Percentiles rank a stretch among this genome's conserved stretches.
phyloP scores from a whole-genome alignment of 1,139 yeast species.

The Protomyces inouyei region DNA sequence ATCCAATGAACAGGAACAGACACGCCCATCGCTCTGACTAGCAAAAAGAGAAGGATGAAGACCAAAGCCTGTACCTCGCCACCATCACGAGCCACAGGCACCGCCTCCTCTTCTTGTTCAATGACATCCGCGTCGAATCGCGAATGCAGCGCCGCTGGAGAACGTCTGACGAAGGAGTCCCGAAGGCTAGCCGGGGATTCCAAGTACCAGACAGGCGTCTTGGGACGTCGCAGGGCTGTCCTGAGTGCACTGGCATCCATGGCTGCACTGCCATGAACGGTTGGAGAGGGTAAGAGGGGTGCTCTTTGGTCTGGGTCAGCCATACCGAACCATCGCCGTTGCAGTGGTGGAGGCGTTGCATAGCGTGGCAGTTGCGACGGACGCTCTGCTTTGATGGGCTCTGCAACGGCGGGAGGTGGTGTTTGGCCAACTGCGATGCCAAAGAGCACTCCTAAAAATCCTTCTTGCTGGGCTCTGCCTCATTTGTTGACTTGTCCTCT shows the following conservation, averaged over 20 bases:
- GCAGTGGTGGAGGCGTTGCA: background rate
- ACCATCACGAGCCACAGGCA: background rate
- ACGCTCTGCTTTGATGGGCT: background rate
- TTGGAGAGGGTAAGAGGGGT: background rate
- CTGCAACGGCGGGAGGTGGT: background rate
- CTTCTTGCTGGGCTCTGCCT: background rate
- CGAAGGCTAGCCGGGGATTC: background rate
- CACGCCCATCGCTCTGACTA: background rate
- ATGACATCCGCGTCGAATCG: background rate
- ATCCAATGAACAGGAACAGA: background rate
- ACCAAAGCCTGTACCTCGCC: background rate
- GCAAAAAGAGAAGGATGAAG: background rate
- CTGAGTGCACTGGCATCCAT: background rate
- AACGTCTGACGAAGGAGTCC: background rate
- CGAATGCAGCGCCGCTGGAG: background rate
- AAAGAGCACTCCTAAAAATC: background rate
- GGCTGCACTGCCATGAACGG: background rate
- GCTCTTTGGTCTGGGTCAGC: background rate
- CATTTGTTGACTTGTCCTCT: background rate
- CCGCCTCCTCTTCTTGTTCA: background rate
- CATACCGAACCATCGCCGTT: background rate
- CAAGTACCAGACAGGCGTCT: background rate
- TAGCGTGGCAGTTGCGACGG: background rate
- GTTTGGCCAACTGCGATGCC: background rate
- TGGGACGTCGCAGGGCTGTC: background rate